Percentiles rank a stretch among this genome's conserved stretches.
Evolutionary conservation across 805 yeast genomes (phyloP).

Genomic region (Saturnispora hagleri): DNA sequence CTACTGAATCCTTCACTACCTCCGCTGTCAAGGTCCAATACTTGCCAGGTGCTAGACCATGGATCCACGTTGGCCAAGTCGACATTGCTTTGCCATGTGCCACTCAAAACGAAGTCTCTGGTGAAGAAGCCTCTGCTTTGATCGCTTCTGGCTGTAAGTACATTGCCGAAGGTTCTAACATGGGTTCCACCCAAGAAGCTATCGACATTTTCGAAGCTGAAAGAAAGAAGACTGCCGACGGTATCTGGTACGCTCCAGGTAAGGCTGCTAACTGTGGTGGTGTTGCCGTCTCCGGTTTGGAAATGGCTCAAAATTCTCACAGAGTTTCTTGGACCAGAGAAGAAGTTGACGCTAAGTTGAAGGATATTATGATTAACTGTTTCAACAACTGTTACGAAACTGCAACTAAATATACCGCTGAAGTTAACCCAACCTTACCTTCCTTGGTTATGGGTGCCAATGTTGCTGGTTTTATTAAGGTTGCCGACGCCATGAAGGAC

Average conservation of each 20-base stretch:
- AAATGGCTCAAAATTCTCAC: constrained; percentile 99
- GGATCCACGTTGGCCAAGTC: constrained; percentile 84
- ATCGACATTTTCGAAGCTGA: constrained; percentile 86
- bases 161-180: constrained; percentile 98
- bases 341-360: constrained; percentile 85
- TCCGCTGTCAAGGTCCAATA: constrained; percentile 55
- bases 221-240: constrained; percentile 39
- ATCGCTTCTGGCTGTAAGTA: constrained; percentile 85
- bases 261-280: constrained; percentile 99
- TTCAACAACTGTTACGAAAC: constrained; percentile 89
- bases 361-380: constrained; percentile 87
- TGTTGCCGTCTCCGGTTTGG: constrained; percentile 96
- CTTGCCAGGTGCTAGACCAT: constrained; percentile 92
- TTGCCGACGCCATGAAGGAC: constrained; percentile 96
- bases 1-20: constrained; percentile 42
- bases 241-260: constrained; percentile 98
- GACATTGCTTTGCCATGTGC: constrained; percentile 98
- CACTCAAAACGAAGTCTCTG: constrained; percentile 95
- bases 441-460: constrained; percentile 98
- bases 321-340: constrained; percentile 85
- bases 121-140: constrained; percentile 92
- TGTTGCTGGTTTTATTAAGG: constrained; percentile 98
- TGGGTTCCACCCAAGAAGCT: constrained; percentile 98
- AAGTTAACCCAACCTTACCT: constrained; percentile 63
- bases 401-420: constrained; percentile 71